Percentiles rank a stretch among this genome's conserved stretches.
These are phyloP conservation scores for Agapanthus africanus DNA, from an alignment of 106 monocot genomes.

Conservation along the genomic window DNA sequence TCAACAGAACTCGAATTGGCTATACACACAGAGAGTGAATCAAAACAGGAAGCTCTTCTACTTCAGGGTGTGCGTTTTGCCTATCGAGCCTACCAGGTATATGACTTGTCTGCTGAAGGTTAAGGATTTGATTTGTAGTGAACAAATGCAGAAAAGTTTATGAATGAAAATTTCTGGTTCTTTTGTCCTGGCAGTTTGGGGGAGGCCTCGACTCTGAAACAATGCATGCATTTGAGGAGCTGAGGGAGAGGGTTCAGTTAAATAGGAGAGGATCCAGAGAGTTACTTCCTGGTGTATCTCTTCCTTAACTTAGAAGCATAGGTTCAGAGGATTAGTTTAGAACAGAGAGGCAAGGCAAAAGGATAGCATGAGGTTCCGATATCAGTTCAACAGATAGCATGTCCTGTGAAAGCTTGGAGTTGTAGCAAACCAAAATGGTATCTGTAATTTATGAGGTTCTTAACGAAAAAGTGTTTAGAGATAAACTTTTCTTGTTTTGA, in stretches of 20 bases:
- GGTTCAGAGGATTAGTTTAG: background rate
- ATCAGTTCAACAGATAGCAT: too few species aligned
- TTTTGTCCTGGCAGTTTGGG: constrained; percentile 48
- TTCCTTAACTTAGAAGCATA: background rate
- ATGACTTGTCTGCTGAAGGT: too few species aligned
- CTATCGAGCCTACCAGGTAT: constrained; percentile 74
- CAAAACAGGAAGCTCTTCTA: constrained; percentile 43
- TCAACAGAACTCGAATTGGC: constrained; percentile 44
- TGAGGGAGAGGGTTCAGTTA: constrained; percentile 35
- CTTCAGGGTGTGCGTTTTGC: constrained; percentile 72
- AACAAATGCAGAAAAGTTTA: too few species aligned
- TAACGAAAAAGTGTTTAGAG: background rate
- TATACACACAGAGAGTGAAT: constrained; percentile 42
- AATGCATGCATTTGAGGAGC: constrained; percentile 52
- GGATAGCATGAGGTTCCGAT: background rate
- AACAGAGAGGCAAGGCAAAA: background rate
- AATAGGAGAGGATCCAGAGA: constrained; percentile 13
- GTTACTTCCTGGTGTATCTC: background rate
- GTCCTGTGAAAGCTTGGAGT: too few species aligned
- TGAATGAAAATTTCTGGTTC: too few species aligned
- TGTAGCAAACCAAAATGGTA: background rate
- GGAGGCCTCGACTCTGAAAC: constrained; percentile 71
- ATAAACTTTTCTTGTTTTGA: background rate
- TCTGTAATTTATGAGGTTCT: background rate
- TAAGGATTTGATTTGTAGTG: too few species aligned